A percentile compares a stretch with the other conserved stretches of the same genome.
phyloP scores from a whole-genome alignment of 371 early-diverging fungal genomes.

The Haplosporangium sp. region DNA sequence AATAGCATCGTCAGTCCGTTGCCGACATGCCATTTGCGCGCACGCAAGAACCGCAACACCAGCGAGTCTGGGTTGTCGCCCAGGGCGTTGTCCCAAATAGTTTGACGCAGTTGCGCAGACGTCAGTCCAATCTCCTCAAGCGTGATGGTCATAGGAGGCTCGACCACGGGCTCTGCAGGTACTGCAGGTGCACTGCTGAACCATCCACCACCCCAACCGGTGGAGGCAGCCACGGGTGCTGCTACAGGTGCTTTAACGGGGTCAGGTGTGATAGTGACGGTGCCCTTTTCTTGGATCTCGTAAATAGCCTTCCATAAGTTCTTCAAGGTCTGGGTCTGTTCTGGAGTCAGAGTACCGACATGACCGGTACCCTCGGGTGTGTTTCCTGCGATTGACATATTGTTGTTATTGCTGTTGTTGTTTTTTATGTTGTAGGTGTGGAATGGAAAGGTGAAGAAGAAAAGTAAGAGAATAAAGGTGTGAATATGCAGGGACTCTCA shows the following conservation, averaged over 20 bases:
- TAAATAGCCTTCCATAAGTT: constrained; percentile 66
- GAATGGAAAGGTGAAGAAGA: too few relatives aligned
- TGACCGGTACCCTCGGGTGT: constrained; percentile 55
- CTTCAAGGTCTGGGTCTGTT: constrained; percentile 63
- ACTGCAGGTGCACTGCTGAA: constrained; percentile 57
- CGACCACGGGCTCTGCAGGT: constrained; percentile 20
- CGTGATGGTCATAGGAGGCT: constrained; percentile 56
- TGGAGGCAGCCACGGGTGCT: constrained; percentile 35
- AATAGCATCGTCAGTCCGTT: constrained; percentile 68
- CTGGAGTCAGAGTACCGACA: constrained; percentile 61
- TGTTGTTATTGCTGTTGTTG: not conserved
- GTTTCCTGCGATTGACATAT: constrained; percentile 13
- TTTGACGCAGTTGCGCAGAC: constrained; percentile 22
- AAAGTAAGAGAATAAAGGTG: not conserved
- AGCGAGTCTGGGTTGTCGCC: constrained; percentile 63
- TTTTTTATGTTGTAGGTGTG: not conserved
- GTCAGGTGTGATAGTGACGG: constrained; percentile 12
- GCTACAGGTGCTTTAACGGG: constrained; percentile 32
- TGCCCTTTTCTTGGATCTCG: constrained; percentile 59
- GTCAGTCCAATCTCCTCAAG: constrained; percentile 45
- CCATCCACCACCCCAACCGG: constrained; percentile 56
- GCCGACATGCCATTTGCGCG: constrained; percentile 74
- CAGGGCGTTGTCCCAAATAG: constrained; percentile 40
- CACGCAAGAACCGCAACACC: constrained; percentile 76
- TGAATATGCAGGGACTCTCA: not conserved